Evolutionary conservation across 352 stramenopile genomes (phyloP), one percentile per base, ranked within the genome.

Genomic region (Globisporangium cylindrosporum): DNA sequence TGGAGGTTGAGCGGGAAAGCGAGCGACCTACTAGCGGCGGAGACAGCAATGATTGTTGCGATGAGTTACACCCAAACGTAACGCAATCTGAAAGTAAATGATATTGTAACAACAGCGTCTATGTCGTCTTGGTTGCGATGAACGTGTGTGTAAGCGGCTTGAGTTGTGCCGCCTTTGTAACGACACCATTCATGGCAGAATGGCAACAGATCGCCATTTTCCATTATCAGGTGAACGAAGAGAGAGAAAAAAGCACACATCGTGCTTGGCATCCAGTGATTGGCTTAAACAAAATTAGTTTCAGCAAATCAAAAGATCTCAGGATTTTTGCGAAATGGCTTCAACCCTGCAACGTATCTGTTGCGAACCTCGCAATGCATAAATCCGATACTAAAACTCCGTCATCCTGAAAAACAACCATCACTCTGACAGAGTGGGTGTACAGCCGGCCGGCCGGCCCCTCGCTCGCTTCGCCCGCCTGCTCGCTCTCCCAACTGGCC

Each of bases 341-440:
- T 56, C 36, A 43, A 43, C 48, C 12, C 43, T 15, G 15, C 24
- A 1, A 14, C 20, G n/a, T 41, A 48, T 22, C 20, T 66, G 60
- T 43, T 36, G 60, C 46, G 4, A 7, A 59, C 29, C 32, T 41
- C 34, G 9, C 3, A 0, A 14, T 8, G 0, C 20, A 66, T 48
- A 66, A 66, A 24, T 51, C 46, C 60, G 32, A 59, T 66, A 58
- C 20, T 25, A 25, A 62, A 20, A 15, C 14, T 9, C 5, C 14
- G 10, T 59, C 20, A 41, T 25, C 25, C 29, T 32, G 29, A 38
- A 43, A 24, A 48, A 9, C 20, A 7, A 61, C 29, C 18, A 29
- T 61, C 55, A 61, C 55, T 61, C 55, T 46, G 55, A 1, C 54
- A 25, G 54, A 59, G 54, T 59, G 54, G 15, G 9, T 43, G 55